phyloP scores from a whole-genome alignment of 2,329 filamentous ascomycete species.

The Diaporthe sp. region DNA sequence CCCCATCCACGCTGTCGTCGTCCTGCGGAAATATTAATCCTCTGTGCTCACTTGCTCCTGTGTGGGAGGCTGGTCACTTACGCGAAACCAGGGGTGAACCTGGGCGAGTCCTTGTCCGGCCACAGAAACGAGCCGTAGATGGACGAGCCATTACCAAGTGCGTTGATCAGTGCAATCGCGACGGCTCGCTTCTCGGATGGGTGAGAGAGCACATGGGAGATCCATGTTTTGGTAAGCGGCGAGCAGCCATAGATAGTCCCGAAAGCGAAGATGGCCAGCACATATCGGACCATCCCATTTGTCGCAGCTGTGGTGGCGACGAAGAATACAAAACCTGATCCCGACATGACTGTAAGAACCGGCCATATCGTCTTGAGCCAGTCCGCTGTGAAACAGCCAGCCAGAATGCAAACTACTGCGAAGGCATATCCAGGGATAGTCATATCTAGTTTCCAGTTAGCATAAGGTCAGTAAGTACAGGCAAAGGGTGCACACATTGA shows the following conservation, averaged over 20 bases:
- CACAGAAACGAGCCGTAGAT: conserved; percentile 15
- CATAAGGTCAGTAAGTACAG: no score
- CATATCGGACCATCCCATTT: not conserved
- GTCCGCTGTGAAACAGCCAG: not conserved
- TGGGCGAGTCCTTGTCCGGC: conserved; percentile 7
- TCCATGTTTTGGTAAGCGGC: conserved; percentile 6
- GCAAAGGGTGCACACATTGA: not conserved
- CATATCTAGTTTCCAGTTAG: not conserved
- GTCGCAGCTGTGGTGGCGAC: conserved; percentile 1
- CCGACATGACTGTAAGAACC: not conserved
- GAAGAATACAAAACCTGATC: conserved; percentile 8
- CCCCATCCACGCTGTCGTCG: conserved; percentile 15
- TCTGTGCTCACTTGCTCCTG: no score
- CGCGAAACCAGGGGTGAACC: conserved; percentile 20
- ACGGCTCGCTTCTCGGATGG: conserved; percentile 6
- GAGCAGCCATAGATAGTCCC: conserved; percentile 12
- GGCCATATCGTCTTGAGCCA: conserved; percentile 19
- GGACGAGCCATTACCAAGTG: not conserved
- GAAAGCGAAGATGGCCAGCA: not conserved
- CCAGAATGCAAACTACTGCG: not conserved
- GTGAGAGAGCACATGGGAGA: conserved; percentile 1
- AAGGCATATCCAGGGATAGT: conserved; percentile 4
- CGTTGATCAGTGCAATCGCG: conserved; percentile 2
- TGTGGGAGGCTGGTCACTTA: not conserved
- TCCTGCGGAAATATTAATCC: not conserved